A percentile compares a stretch with the other conserved stretches of the same genome.
Evolutionary conservation across 1,139 yeast genomes (phyloP).

Genomic region (Yamadazyma diospyri): DNA sequence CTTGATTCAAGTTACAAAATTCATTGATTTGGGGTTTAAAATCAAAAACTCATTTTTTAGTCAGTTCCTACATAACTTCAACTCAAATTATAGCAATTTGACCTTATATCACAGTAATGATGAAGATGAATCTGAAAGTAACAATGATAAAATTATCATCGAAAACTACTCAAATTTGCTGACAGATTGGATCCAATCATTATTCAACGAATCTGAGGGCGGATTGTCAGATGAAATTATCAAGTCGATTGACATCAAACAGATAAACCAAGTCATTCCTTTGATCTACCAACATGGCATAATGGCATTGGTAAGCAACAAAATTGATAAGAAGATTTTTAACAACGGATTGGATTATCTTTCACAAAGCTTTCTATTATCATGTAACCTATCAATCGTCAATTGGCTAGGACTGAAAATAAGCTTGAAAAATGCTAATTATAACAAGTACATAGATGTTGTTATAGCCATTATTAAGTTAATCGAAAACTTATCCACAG

Average conservation of each 20-base stretch:
- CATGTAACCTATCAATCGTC: conserved; percentile 36
- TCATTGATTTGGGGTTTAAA: conserved; percentile 27
- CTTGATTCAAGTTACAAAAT: conserved; percentile 40
- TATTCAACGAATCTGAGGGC: conserved; percentile 69
- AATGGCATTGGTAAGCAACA: conserved; percentile 53
- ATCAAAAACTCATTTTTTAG: conserved; percentile 31
- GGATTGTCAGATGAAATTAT: conserved; percentile 85
- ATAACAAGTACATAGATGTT: conserved; percentile 11
- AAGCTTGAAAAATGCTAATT: conserved; percentile 13
- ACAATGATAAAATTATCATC: conserved; percentile 27
- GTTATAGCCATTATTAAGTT: conserved; percentile 18
- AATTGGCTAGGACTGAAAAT: conserved; percentile 25
- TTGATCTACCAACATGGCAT: conserved; percentile 72
- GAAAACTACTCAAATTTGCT: conserved; percentile 46
- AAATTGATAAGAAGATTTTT: conserved; percentile 36
- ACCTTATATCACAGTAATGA: conserved; percentile 16
- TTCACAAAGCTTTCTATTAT: conserved; percentile 39
- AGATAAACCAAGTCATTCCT: conserved; percentile 68
- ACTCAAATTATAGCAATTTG: conserved; percentile 30
- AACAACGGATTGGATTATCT: conserved; percentile 45
- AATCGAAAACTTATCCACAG: conserved; percentile 16
- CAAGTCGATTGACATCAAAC: conserved; percentile 62
- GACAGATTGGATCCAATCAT: conserved; percentile 74
- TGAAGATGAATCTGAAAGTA: conserved; percentile 17
- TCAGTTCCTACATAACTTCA: conserved; percentile 33